A percentile compares a stretch with the other conserved stretches of the same genome.
These are phyloP conservation scores for Tolypocladium inflatum DNA, from an alignment of 2,329 filamentous ascomycete genomes.

Conservation along the genomic window DNA sequence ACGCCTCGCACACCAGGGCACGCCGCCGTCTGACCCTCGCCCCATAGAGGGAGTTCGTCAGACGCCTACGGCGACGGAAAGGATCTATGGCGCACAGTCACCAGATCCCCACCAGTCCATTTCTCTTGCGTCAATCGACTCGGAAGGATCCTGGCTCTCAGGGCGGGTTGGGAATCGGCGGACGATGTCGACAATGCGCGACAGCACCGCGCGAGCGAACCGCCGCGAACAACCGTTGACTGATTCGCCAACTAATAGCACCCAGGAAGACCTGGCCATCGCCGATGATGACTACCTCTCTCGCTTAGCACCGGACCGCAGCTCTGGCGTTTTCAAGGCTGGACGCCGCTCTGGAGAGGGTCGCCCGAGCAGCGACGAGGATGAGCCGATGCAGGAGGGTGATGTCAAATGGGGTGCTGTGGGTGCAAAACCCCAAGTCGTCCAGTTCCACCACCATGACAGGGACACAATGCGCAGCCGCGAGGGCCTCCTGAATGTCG, in stretches of 20 bases:
- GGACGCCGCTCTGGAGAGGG: constrained; percentile 39
- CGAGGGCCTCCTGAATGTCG: constrained; percentile 39
- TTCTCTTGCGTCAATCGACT: constrained; percentile 89
- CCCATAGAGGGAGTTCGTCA: constrained; percentile 20
- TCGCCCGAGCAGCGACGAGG: constrained; percentile 50
- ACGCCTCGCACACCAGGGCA: constrained; percentile 28
- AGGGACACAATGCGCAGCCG: constrained; percentile 39
- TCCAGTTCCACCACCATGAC: constrained; percentile 43
- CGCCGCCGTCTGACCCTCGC: constrained; percentile 34
- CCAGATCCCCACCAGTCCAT: constrained; percentile 62
- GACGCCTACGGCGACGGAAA: constrained; percentile 13
- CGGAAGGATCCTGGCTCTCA: constrained; percentile 91
- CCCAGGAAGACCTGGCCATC: constrained; percentile 55
- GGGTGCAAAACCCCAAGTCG: constrained; percentile 39
- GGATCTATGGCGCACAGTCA: constrained; percentile 23
- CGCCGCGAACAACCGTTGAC: constrained; percentile 23
- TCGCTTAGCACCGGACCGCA: constrained; percentile 24
- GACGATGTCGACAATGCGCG: constrained; percentile 34
- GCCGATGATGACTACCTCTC: constrained; percentile 67
- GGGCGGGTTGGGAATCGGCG: constrained; percentile 50
- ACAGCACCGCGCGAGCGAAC: constrained; percentile 23
- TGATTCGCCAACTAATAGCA: constrained; percentile 28
- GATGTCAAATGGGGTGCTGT: constrained; percentile 45
- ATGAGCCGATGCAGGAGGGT: constrained; percentile 32
- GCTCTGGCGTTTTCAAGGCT: constrained; percentile 14